These are phyloP conservation scores for Meyerozyma carpophila DNA, from an alignment of 1,139 yeast genomes.

Conservation along the genomic window DNA sequence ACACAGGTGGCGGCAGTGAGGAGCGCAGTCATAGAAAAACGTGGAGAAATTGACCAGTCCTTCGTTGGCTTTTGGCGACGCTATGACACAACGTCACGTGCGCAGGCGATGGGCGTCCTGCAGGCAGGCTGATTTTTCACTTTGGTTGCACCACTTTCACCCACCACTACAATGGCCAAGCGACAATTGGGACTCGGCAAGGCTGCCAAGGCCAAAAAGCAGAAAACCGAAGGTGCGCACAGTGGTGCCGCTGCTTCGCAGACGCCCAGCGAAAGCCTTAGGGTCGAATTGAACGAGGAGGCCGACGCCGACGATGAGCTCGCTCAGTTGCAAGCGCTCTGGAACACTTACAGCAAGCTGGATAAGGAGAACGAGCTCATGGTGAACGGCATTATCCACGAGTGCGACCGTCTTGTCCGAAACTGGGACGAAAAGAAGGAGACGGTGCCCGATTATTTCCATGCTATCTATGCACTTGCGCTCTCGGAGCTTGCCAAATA, in stretches of 20 bases:
- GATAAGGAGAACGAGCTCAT: conserved; percentile 58
- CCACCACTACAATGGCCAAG: conserved; percentile 24
- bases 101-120: neutral
- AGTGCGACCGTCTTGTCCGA: conserved; percentile 77
- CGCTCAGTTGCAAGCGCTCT: conserved; percentile 66
- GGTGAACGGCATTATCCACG: conserved; percentile 83
- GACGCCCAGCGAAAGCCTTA: conserved; percentile 23
- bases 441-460: conserved; percentile 54
- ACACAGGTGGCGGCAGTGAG: conserved; percentile 47
- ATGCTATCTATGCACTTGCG: conserved; percentile 68
- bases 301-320: conserved; percentile 75
- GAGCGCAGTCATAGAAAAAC: conserved; percentile 24
- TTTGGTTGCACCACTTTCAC: neutral
- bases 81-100: neutral
- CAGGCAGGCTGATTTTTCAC: conserved; percentile 1
- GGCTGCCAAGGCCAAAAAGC: conserved; percentile 48
- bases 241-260: conserved; percentile 12
- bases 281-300: conserved; percentile 66
- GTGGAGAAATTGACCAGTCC: neutral
- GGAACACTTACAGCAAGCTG: conserved; percentile 52
- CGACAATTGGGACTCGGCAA: conserved; percentile 83
- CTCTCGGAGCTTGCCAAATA: conserved; percentile 63
- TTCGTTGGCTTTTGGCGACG: neutral
- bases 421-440: conserved; percentile 22
- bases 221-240: conserved; percentile 26